Percentiles rank a stretch among this genome's conserved stretches.
Evolutionary conservation across 1,139 yeast species (phyloP).

Genomic region (Spathaspora jeffriesii): DNA sequence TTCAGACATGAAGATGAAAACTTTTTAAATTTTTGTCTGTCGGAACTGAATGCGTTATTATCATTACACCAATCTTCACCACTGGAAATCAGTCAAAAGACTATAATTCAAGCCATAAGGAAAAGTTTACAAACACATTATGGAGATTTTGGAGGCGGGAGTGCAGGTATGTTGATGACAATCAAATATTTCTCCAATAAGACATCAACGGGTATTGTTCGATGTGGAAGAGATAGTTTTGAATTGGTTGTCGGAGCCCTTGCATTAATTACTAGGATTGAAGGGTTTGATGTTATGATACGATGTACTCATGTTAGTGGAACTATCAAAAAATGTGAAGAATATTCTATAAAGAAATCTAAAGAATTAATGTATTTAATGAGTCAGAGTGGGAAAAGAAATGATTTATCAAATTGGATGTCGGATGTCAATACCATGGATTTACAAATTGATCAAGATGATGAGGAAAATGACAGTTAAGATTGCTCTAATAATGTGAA

Average conservation of each 20-base stretch:
- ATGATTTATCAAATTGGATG: slow-evolving; percentile 6
- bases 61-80: slow-evolving; percentile 54
- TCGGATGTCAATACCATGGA: slow-evolving; percentile 5
- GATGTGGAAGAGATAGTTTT: slow-evolving; percentile 70
- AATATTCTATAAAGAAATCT: slow-evolving; percentile 54
- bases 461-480: slow-evolving; percentile 1
- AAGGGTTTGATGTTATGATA: slow-evolving; percentile 54
- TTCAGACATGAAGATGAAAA: slow-evolving; percentile 12
- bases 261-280: slow-evolving; percentile 58
- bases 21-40: slow-evolving; percentile 20
- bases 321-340: slow-evolving; percentile 84
- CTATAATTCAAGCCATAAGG: slow-evolving; percentile 55
- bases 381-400: slow-evolving; percentile 8
- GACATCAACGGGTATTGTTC: slow-evolving; percentile 83
- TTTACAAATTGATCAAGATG: slow-evolving; percentile 6
- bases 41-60: slow-evolving; percentile 39
- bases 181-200: slow-evolving; percentile 79
- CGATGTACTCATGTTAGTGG: slow-evolving; percentile 78
- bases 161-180: slow-evolving; percentile 57
- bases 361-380: slow-evolving; percentile 29
- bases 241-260: slow-evolving; percentile 70
- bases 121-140: slow-evolving; percentile 56
- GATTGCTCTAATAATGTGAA: neutral
- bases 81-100: slow-evolving; percentile 38
- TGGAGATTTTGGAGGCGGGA: slow-evolving; percentile 82